Conservation (phyloP, 345 rosid species). For the Draba incana region DNA sequence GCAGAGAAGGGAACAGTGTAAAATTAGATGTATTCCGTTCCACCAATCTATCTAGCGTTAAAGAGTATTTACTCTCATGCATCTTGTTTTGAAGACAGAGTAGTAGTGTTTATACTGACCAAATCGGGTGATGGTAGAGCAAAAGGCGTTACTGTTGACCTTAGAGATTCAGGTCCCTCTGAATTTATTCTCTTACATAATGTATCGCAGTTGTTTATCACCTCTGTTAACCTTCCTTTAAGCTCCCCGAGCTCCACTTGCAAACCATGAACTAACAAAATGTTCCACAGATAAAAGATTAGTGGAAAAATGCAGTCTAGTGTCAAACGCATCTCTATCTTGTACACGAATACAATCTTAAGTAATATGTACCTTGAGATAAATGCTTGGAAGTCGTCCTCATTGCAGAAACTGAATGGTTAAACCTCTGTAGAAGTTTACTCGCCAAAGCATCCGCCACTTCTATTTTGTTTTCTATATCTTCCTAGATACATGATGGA, state of each 20-base stretch:
- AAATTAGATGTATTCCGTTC: neutral
- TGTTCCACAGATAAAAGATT: slow-evolving; percentile 18
- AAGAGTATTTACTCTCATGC: slow-evolving; percentile 2
- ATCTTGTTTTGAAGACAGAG: slow-evolving; percentile 29
- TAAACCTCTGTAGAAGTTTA: slow-evolving; percentile 82
- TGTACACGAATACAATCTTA: neutral
- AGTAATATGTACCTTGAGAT: slow-evolving; percentile 62
- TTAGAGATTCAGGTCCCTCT: slow-evolving; percentile 84
- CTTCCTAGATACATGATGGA: slow-evolving; percentile 63
- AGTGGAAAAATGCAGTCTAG: slow-evolving; percentile 4
- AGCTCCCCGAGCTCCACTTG: slow-evolving; percentile 93
- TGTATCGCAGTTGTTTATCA: slow-evolving; percentile 75
- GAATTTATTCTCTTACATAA: slow-evolving; percentile 71
- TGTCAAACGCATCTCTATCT: neutral
- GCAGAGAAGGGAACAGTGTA: neutral
- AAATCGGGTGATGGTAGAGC: slow-evolving; percentile 37
- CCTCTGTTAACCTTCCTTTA: slow-evolving; percentile 89
- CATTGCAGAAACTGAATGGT: slow-evolving; percentile 74
- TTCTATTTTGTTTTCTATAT: slow-evolving; percentile 88
- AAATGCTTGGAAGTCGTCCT: slow-evolving; percentile 75
- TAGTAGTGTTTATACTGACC: slow-evolving; percentile 31
- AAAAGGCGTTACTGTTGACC: slow-evolving; percentile 57
- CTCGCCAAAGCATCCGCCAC: slow-evolving; percentile 88
- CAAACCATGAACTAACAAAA: slow-evolving; percentile 68
- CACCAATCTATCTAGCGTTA: slow-evolving; percentile 1